Percentiles rank a stretch among this genome's conserved stretches.
phyloP scores from a whole-genome alignment of 768 basidiomycete species.

The Tylopilus sp. region DNA sequence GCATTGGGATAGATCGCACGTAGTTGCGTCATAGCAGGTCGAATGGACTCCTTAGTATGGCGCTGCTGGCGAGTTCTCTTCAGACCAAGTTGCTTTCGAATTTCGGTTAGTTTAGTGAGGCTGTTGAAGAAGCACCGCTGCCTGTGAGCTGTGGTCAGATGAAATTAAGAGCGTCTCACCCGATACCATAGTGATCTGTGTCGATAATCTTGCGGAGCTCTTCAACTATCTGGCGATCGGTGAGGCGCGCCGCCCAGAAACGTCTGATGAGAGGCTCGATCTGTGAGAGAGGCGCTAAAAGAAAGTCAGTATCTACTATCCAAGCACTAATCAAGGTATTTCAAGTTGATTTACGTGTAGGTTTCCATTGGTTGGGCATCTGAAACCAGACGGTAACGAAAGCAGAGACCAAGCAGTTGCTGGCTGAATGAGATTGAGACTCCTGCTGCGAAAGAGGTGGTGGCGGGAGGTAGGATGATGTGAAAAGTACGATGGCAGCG shows the following conservation, averaged over 20 bases:
- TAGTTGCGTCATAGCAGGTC: neutral
- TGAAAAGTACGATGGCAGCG: too few relatives aligned
- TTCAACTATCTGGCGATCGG: neutral
- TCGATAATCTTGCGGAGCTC: neutral
- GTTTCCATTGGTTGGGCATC: too few relatives aligned
- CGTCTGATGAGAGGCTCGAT: neutral
- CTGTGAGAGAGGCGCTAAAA: neutral
- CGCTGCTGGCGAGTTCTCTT: neutral
- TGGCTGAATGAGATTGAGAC: too few relatives aligned
- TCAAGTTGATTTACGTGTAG: neutral
- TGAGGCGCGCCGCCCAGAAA: neutral
- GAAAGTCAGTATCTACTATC: too few relatives aligned
- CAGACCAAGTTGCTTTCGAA: neutral
- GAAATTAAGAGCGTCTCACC: neutral
- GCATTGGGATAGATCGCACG: neutral
- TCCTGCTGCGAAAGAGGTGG: too few relatives aligned
- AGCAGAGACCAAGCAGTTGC: too few relatives aligned
- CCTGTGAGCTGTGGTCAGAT: neutral
- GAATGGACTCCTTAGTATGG: neutral
- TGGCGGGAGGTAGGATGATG: too few relatives aligned
- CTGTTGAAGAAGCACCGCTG: neutral
- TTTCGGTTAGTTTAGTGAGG: neutral
- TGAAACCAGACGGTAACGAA: too few relatives aligned
- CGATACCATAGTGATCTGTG: neutral
- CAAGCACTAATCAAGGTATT: too few relatives aligned